Conservation (phyloP, 2,329 filamentous ascomycete genomes). For the Pezicula neosporulosa region DNA sequence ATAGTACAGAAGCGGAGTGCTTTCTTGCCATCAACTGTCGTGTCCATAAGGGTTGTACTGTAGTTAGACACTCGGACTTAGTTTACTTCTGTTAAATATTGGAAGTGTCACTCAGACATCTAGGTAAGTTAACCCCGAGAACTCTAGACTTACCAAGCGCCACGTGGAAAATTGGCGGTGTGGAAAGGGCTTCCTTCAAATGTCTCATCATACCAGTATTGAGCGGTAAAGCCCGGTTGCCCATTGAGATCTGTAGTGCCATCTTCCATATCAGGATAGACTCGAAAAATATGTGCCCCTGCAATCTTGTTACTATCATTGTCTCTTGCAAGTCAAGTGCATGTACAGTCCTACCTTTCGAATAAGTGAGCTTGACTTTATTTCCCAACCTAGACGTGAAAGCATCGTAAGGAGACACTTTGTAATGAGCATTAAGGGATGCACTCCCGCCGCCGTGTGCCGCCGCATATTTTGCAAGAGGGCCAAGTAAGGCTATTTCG, state of each 20-base stretch:
- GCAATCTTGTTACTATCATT: background rate
- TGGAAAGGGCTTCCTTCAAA: constrained; percentile 4
- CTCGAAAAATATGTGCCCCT: constrained; percentile 8
- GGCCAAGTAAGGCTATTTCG: constrained; percentile 47
- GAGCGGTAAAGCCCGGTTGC: constrained; percentile 2
- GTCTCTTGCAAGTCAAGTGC: background rate
- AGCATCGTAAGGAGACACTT: constrained; percentile 68
- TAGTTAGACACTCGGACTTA: too few species aligned
- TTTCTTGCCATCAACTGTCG: constrained; percentile 1
- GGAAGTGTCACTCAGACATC: too few species aligned
- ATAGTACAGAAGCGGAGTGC: constrained; percentile 7
- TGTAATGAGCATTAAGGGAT: constrained; percentile 55
- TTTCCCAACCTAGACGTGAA: constrained; percentile 36
- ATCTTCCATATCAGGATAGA: constrained; percentile 6
- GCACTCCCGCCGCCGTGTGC: constrained; percentile 63
- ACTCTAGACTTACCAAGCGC: background rate
- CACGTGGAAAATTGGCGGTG: constrained; percentile 2
- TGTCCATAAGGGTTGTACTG: constrained; percentile 7
- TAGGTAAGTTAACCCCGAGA: too few species aligned
- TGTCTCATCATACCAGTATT: constrained; percentile 2
- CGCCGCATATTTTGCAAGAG: constrained; percentile 49
- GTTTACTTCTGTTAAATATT: too few species aligned
- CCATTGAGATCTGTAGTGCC: background rate
- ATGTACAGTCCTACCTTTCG: background rate
- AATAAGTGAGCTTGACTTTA: constrained; percentile 33